Base-by-base conservation (phyloP, 352 stramenopile species). In the Phytophthora pini region DNA sequence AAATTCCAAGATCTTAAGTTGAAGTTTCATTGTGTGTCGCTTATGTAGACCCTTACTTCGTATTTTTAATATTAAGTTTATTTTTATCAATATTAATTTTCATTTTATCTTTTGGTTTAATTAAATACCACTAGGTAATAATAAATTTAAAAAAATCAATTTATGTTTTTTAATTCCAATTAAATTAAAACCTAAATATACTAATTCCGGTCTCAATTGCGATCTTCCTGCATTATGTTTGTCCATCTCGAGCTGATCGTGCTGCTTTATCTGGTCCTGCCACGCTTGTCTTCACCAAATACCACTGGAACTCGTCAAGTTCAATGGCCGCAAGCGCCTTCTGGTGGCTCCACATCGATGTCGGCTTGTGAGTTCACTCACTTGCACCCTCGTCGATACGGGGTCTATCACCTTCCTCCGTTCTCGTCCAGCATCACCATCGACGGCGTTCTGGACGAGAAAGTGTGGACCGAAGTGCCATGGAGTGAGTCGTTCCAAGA, bases 401-500 rank as follows among this genome's bases (percentile, higher is more conserved):
- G 70, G 10, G 68, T 61, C 6, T 84, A 75, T 46, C 70, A 84
- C 51, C 26, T 83, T 9, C 62, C 61, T 31, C 41, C 12, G 22
- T 27, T 53, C 11, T 47, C 45, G 15, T 20, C 50, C 13, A 54
- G 56, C 24, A 79, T 84, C 47, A 56, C 32, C 4, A 76, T 90
- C 39, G 84, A 92, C 52, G 87, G 85, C 5, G 26, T 75, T 45
- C 51, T 92, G 38, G 65, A 93, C 58, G 82, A 94, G 10, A 57
- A 68, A 5, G 80, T 63, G 56, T 94, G 87, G 87, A 61, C 59
- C 13, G 47, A 84, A 26, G 77, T 80, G 20, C 58, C 70, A 5
- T 94, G 80, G 74, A 91, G 74, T 7, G 65, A 82, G 10, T 15
- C 69, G 8, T 93, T 93, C 52, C 62, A 87, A 41, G 85, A 94